A percentile compares a stretch with the other conserved stretches of the same genome.
Conservation (phyloP, 805 yeast genomes). For the Kluyveromyces lactis region DNA sequence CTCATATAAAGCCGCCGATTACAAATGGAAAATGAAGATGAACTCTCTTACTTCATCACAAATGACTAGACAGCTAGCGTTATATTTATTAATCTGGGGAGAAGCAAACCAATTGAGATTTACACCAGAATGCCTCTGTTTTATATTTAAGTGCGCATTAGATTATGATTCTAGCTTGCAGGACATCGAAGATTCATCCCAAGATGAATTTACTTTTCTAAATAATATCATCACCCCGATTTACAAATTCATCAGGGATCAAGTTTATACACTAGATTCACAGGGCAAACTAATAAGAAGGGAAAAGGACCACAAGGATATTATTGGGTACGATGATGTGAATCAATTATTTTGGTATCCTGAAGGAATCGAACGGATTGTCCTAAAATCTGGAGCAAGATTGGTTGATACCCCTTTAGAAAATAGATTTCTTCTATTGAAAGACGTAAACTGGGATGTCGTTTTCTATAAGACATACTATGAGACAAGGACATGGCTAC, state of each 20-base stretch:
- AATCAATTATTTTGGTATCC: conserved; percentile 83
- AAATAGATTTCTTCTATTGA: conserved; percentile 48
- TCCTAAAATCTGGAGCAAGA: conserved; percentile 35
- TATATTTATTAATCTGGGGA: conserved; percentile 79
- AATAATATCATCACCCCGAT: conserved; percentile 71
- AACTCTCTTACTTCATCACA: conserved; percentile 43
- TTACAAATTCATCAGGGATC: conserved; percentile 57
- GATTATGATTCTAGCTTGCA: conserved; percentile 49
- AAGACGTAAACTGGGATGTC: conserved; percentile 54
- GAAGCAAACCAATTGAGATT: conserved; percentile 81
- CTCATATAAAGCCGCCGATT: conserved; percentile 68
- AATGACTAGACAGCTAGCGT: conserved; percentile 57
- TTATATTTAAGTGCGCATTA: conserved; percentile 78
- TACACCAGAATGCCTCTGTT: conserved; percentile 84
- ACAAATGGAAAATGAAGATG: conserved; percentile 68
- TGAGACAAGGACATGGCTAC: conserved; percentile 73
- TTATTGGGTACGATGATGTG: conserved; percentile 84
- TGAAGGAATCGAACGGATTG: conserved; percentile 54
- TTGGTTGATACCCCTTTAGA: conserved; percentile 46
- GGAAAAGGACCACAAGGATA: conserved; percentile 61
- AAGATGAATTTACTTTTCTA: conserved; percentile 43
- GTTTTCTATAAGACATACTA: conserved; percentile 68
- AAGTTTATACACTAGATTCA: conserved; percentile 44
- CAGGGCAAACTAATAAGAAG: conserved; percentile 49
- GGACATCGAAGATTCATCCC: conserved; percentile 20